Conservation (phyloP, 306 rosid genomes). For the Fragaria nilgerrensis region DNA sequence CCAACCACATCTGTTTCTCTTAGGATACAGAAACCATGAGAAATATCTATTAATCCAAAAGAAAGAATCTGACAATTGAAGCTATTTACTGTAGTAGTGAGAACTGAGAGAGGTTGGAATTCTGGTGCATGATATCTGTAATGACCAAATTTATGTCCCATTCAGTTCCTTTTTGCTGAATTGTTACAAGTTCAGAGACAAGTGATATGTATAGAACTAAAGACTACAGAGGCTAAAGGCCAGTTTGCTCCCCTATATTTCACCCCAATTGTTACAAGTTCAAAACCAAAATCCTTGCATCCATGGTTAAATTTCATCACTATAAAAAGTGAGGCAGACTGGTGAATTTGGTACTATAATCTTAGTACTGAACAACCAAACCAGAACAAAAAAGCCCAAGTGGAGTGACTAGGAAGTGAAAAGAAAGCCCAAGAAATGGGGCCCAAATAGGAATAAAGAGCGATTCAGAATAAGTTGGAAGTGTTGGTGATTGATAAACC, state of each 20-base stretch:
- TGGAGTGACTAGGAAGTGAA: no score
- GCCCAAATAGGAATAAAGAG: no score
- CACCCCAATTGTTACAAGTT: no score
- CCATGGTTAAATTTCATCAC: neutral
- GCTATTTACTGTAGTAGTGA: neutral
- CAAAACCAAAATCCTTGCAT: neutral
- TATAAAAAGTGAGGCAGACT: no score
- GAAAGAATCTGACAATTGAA: neutral
- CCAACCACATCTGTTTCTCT: neutral
- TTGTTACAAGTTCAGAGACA: no score
- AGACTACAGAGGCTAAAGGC: neutral
- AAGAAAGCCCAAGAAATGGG: no score
- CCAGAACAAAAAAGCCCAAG: no score
- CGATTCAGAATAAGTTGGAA: no score
- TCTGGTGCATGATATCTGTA: neutral
- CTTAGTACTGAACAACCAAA: no score
- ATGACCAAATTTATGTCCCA: neutral
- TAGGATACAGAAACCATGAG: conserved; percentile 3
- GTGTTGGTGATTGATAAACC: neutral
- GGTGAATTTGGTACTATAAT: no score
- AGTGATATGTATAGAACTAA: neutral
- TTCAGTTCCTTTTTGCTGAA: neutral
- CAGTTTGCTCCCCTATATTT: neutral
- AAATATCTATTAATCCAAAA: neutral
- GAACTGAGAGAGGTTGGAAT: neutral